Conservation (phyloP, 2,329 filamentous ascomycete genomes). For the Chaetomiaceae sp. region DNA sequence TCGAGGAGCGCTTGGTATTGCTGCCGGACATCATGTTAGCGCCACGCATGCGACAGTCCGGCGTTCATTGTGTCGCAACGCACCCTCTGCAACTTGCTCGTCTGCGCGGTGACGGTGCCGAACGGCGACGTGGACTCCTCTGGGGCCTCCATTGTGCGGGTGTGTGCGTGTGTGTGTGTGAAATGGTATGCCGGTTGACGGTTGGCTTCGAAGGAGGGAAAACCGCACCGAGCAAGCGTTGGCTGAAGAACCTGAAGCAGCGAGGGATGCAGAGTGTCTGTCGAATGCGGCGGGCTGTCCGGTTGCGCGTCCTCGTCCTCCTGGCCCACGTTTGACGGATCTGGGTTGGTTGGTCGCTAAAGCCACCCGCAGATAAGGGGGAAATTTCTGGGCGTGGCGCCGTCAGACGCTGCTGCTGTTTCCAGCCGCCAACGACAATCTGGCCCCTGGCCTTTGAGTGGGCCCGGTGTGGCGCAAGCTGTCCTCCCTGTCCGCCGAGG, state of each 20-base stretch:
- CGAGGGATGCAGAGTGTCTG: neutral
- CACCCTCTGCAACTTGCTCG: conserved; percentile 47
- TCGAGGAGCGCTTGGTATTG: conserved; percentile 93
- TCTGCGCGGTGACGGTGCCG: conserved; percentile 22
- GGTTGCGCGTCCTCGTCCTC: conserved; percentile 10
- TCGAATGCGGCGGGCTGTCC: neutral
- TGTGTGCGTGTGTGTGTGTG: too few relatives aligned
- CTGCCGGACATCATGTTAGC: conserved; percentile 43
- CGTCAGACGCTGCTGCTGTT: neutral
- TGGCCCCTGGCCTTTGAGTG: neutral
- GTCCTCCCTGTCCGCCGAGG: neutral
- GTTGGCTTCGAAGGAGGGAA: too few relatives aligned
- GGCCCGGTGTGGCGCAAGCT: conserved; percentile 10
- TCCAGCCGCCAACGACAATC: neutral
- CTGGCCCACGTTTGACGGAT: neutral
- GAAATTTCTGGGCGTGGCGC: conserved; percentile 12
- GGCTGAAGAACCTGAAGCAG: neutral
- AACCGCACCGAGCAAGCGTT: neutral
- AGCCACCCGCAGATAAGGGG: conserved; percentile 11
- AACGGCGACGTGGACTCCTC: conserved; percentile 24
- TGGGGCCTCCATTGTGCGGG: conserved; percentile 19
- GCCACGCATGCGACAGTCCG: neutral
- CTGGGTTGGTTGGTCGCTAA: neutral
- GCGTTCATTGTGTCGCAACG: conserved; percentile 27
- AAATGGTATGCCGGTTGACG: too few relatives aligned